Evolutionary conservation across 352 stramenopile genomes (phyloP), one percentile per base, ranked within the genome.

Genomic region (Phytophthora europaea): DNA sequence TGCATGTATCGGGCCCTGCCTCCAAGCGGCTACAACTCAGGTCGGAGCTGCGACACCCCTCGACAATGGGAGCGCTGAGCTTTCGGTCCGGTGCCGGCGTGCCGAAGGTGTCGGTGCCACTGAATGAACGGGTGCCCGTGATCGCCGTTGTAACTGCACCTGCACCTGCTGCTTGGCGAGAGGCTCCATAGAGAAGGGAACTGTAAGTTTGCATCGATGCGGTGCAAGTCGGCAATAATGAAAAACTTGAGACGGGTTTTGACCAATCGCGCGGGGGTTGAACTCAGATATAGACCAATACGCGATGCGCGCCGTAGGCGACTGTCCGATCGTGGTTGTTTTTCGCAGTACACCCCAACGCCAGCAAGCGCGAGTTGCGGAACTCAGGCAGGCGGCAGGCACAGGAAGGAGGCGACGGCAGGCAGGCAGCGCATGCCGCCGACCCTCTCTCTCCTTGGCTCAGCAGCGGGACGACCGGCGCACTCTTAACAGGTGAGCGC

Each of bases 241-340:
- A 43, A 65, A 60, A 54, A 40, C 20, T 73, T 58, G 52, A 66
- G 20, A 13, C 3, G 12, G 36, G 18, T 83, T 75, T 75, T 20
- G 31, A 34, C 73, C 73, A 83, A 83, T 83, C 59, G 38, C 38
- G 18, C 59, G 33, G 38, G 23, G 15, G 20, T 28, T 18, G 7
- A 51, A 45, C 45, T 23, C 18, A 18, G 8, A 52, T 65, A 65
- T 67, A 31, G 58, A 2, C 65, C 72, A 79, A 75, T 76, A 26
- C 26, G 22, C 10, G 38, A n/a, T 57, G 15, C 4, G 60, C 55
- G 31, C 10, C 22, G 13, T 15, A 70, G 51, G 75, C 76, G 76
- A 82, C 76, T 73, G 52, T 78, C 78, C 72, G 61, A 75, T 75
- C 31, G 58, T 48, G 61, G 72, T 76, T 81, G 73, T 78, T 82